Conservation (phyloP, 805 yeast genomes). For the Metschnikowia lachancei region DNA sequence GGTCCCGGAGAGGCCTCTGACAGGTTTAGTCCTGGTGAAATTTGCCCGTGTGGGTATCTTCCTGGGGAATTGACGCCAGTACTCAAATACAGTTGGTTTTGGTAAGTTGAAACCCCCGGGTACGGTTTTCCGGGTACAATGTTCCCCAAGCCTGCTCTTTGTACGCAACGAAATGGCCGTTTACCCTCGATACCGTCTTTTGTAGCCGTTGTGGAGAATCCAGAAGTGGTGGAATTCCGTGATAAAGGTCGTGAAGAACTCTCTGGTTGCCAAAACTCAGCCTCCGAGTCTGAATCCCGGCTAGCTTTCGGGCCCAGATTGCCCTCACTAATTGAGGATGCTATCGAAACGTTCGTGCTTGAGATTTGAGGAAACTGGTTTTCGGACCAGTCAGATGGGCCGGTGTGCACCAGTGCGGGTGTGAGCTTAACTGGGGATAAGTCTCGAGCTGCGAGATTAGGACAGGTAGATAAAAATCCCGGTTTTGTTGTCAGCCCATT, state of each 20-base stretch:
- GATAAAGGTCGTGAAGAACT: conserved; percentile 55
- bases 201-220: conserved; percentile 70
- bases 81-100: not conserved
- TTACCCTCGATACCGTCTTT: conserved; percentile 73
- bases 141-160: conserved; percentile 35
- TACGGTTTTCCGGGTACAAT: conserved; percentile 23
- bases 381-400: conserved; percentile 8
- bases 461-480: not conserved
- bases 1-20: not conserved
- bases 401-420: not conserved
- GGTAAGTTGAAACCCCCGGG: not conserved
- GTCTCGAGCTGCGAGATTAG: not conserved
- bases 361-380: conserved; percentile 2
- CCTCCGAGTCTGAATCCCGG: conserved; percentile 8
- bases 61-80: too few species aligned
- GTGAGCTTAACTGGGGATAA: not conserved
- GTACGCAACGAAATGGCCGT: conserved; percentile 45
- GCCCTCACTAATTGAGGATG: conserved; percentile 28
- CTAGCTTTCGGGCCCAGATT: conserved; percentile 17
- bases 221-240: conserved; percentile 60
- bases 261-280: conserved; percentile 16
- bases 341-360: conserved; percentile 26
- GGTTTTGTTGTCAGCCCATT: too few species aligned
- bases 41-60: conserved; percentile 4
- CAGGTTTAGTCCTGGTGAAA: conserved; percentile 1